A percentile compares a stretch with the other conserved stretches of the same genome.
Conservation (phyloP, 345 rosid genomes). For the Ceriops tagal region DNA sequence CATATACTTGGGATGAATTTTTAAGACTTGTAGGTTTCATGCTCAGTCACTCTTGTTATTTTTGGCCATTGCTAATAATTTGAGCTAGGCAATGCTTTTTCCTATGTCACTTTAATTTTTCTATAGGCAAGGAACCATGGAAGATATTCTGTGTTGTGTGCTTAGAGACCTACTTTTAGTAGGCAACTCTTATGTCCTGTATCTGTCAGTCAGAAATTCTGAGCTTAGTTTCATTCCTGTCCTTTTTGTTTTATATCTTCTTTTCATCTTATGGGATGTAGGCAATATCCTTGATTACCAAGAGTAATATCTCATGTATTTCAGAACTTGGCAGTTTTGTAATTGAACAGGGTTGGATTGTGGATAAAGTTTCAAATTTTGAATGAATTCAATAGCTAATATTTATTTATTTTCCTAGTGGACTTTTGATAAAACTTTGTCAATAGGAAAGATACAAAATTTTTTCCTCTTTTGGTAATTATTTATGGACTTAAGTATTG, state of each 20-base stretch:
- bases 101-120: background rate
- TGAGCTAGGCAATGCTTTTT: background rate
- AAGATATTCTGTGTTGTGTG: background rate
- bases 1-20: constrained; percentile 83
- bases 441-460: too few relatives aligned
- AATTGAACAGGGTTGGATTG: background rate
- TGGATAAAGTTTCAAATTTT: background rate
- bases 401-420: too few relatives aligned
- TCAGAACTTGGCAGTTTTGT: background rate
- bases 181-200: background rate
- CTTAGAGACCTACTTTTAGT: background rate
- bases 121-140: background rate
- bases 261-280: too few relatives aligned
- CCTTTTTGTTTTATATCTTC: background rate
- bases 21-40: constrained; percentile 53
- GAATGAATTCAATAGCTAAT: too few relatives aligned
- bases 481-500: background rate
- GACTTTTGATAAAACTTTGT: too few relatives aligned
- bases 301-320: background rate
- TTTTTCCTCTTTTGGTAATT: background rate
- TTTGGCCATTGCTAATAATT: background rate
- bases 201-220: background rate
- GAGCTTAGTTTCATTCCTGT: background rate
- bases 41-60: background rate
- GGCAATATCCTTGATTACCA: constrained; percentile 10